Percentiles rank a stretch among this genome's conserved stretches.
These are phyloP conservation scores for Colletotrichum chlorophyti DNA, from an alignment of 2,329 filamentous ascomycete genomes.

Conservation along the genomic window DNA sequence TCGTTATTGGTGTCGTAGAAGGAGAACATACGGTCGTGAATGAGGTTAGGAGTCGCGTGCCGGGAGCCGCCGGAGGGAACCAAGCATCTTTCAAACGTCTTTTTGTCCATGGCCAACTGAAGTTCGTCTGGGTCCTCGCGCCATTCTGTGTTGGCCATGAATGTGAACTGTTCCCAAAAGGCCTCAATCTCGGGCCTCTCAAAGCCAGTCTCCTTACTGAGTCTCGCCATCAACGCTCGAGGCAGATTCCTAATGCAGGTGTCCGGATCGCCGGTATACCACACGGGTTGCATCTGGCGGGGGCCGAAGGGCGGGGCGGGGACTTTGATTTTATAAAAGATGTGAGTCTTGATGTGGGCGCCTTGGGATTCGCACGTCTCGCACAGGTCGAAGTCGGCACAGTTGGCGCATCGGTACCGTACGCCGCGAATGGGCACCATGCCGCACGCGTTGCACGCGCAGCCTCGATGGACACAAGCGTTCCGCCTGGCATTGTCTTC, in stretches of 20 bases:
- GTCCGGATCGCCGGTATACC: slow-evolving; percentile 88
- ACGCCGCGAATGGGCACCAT: slow-evolving; percentile 89
- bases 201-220: slow-evolving; percentile 76
- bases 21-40: slow-evolving; percentile 95
- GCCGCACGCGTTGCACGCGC: slow-evolving; percentile 89
- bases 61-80: slow-evolving; percentile 83
- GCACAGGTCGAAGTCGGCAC: slow-evolving; percentile 94
- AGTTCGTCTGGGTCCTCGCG: slow-evolving; percentile 79
- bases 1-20: slow-evolving; percentile 95
- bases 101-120: slow-evolving; percentile 84
- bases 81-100: slow-evolving; percentile 90
- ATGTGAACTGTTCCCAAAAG: slow-evolving; percentile 96
- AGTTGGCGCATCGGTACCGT: slow-evolving; percentile 94
- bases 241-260: slow-evolving; percentile 73
- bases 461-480: slow-evolving; percentile 90
- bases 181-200: slow-evolving; percentile 90
- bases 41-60: slow-evolving; percentile 82
- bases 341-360: slow-evolving; percentile 85
- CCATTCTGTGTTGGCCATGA: slow-evolving; percentile 88
- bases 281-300: slow-evolving; percentile 80
- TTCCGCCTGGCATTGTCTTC: slow-evolving; percentile 90
- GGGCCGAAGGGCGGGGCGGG: slow-evolving; percentile 86
- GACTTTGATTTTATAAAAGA: slow-evolving; percentile 95
- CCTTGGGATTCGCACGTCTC: slow-evolving; percentile 86
- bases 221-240: slow-evolving; percentile 68